Conservation (phyloP, 2,329 filamentous ascomycete genomes). For the Trichoderma sp. region DNA sequence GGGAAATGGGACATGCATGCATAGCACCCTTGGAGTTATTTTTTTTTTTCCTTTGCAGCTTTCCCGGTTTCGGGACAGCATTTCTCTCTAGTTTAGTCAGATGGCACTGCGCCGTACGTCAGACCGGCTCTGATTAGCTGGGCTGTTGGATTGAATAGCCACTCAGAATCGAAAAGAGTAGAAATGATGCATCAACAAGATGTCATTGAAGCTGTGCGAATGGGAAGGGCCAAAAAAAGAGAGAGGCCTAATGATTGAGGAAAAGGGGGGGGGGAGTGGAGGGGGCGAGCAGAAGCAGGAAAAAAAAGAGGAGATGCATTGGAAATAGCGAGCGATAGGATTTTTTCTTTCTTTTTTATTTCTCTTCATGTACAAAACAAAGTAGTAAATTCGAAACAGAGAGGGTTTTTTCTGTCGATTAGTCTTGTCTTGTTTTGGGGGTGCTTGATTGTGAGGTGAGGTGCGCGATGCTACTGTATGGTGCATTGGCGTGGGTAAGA, state of each 20-base stretch:
- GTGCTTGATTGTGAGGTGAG: not conserved
- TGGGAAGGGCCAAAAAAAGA: not conserved
- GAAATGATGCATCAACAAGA: not conserved
- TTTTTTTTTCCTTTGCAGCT: not conserved
- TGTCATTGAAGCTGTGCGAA: not conserved
- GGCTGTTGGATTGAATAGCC: not conserved
- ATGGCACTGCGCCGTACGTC: slow-evolving; percentile 8
- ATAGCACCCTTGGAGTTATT: slow-evolving; percentile 18
- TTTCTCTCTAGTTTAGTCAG: not conserved
- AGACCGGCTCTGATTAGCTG: slow-evolving; percentile 13
- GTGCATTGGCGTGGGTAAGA: not conserved
- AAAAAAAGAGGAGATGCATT: slow-evolving; percentile 3
- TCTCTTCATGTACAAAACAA: not conserved
- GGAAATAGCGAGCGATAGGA: slow-evolving; percentile 6
- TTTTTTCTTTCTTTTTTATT: slow-evolving; percentile 1
- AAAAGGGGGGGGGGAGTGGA: not conserved
- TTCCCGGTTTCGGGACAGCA: slow-evolving; percentile 8
- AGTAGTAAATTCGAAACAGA: not conserved
- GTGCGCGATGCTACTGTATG: not conserved
- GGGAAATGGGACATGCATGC: slow-evolving; percentile 19
- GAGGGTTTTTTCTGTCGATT: not conserved
- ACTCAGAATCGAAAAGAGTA: not conserved
- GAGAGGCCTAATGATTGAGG: not conserved
- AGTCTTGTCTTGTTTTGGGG: not conserved
- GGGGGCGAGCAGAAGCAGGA: no score